Conservation (phyloP, 1,284 basidiomycete genomes). For the Ustilago esculenta region DNA sequence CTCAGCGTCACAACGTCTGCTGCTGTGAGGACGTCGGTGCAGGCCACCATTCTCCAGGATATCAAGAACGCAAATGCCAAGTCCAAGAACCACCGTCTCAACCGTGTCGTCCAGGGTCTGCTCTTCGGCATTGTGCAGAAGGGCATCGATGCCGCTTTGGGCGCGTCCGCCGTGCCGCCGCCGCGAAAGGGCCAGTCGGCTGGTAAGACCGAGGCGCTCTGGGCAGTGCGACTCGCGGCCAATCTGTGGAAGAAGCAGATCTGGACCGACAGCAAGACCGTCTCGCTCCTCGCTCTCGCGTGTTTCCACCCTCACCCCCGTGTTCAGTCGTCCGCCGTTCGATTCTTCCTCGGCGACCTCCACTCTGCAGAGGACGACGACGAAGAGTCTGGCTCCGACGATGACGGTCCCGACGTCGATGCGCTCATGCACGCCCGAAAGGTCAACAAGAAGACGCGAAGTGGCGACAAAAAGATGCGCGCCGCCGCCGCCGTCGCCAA, state of each 20-base stretch:
- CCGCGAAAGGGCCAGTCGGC: slow-evolving; percentile 70
- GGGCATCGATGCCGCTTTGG: slow-evolving; percentile 72
- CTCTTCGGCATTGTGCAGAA: slow-evolving; percentile 95
- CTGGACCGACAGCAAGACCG: slow-evolving; percentile 93
- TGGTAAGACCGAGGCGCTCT: slow-evolving; percentile 80
- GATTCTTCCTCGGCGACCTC: slow-evolving; percentile 88
- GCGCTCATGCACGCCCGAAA: slow-evolving; percentile 62
- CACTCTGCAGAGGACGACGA: slow-evolving; percentile 62
- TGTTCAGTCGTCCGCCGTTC: slow-evolving; percentile 93
- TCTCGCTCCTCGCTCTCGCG: slow-evolving; percentile 89
- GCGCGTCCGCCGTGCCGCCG: slow-evolving; percentile 15
- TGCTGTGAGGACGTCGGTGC: slow-evolving; percentile 82
- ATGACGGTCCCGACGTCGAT: slow-evolving; percentile 52
- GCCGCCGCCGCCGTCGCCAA: slow-evolving; percentile 57
- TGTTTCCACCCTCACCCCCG: slow-evolving; percentile 94
- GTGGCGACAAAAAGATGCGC: slow-evolving; percentile 61
- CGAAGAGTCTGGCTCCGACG: slow-evolving; percentile 44
- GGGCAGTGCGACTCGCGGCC: slow-evolving; percentile 93
- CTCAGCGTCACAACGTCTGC: slow-evolving; percentile 85
- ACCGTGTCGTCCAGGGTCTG: slow-evolving; percentile 94
- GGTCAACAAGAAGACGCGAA: slow-evolving; percentile 64
- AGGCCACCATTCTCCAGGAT: slow-evolving; percentile 95
- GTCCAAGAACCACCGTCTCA: slow-evolving; percentile 93
- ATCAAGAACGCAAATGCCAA: slow-evolving; percentile 89
- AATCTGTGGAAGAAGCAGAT: slow-evolving; percentile 94